A percentile compares a stretch with the other conserved stretches of the same genome.
These are phyloP conservation scores for Papilionanthe hybrid DNA, from an alignment of 116 monocot species.

Conservation along the genomic window DNA sequence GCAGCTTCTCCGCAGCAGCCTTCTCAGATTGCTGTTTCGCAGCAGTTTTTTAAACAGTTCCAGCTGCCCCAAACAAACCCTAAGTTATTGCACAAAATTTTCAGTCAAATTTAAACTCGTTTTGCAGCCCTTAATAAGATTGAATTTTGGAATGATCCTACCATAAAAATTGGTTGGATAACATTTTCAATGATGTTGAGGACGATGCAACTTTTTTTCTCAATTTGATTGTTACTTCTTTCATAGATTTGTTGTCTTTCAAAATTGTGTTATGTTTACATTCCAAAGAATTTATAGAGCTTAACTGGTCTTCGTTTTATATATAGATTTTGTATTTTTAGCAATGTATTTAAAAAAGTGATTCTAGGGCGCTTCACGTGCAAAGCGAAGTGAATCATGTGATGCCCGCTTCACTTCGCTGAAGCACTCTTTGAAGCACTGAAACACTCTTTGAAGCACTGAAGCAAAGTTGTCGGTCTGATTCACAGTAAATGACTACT, in stretches of 20 bases:
- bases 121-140: background rate
- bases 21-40: no score
- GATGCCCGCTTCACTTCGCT: no score
- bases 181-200: background rate
- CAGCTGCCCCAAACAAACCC: no score
- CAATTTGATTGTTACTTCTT: background rate
- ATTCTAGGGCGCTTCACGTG: no score
- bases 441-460: no score
- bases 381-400: no score
- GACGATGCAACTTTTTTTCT: constrained; percentile 1
- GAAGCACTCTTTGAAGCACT: no score
- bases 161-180: background rate
- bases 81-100: background rate
- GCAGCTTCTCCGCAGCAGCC: no score
- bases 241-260: background rate
- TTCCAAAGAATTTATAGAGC: background rate
- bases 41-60: no score
- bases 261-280: background rate
- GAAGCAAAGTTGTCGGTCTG: no score
- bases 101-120: background rate
- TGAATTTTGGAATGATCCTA: background rate
- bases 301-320: background rate
- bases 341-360: no score
- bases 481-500: no score
- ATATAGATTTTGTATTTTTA: background rate